Base-by-base conservation (phyloP, 768 basidiomycete species). In the Fomitopsis pulvina region DNA sequence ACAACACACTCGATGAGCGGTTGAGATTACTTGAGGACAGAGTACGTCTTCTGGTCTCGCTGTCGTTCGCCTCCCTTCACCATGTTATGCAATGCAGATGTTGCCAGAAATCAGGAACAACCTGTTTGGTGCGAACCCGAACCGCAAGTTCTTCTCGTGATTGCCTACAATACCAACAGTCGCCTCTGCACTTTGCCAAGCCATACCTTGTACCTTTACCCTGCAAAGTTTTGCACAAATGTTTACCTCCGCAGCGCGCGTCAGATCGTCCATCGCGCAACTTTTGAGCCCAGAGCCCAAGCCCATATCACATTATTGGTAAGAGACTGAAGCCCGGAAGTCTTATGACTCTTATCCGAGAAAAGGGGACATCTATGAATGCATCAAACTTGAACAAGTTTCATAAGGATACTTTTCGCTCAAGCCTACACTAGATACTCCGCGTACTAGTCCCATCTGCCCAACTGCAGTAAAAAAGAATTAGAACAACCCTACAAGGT, bases 1-100 rank as follows among this genome's bases (percentile, higher is more conserved):
- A 98, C 68, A 98, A 99, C 63, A 93, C 94, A 2, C 73, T 99
- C 45, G 94, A 95, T 58, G 93, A 97, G 66, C 78, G 95, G 41
- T 68, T 99, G 61, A 77, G 83, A 56, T 66, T 98, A 56, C 71
- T 99, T 34, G 93, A 97, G 69, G 91, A 96, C 63, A 78, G 87
- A 69, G 92, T 91, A 55, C 54, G 83, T 68, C 9, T 12, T 7
- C 18, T 21, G 26, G 18, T 14, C 37, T 46, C 14, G 25, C 24
- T 4, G 24, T n/a, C 12, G 10, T 46, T 16, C 6, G 30, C 27
- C 21, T 30, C 24, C 5, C 3, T 14, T 10, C 18, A 8, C 26
- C n/a, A 20, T n/a, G 41, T 38, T 11, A 29, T 43, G 20, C 24
- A 20, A n/a, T 27, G 21, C 51, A 95, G 91, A 97, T 97, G 95